Percentiles rank a stretch among this genome's conserved stretches.
Evolutionary conservation across 1,284 basidiomycete genomes (phyloP).

Genomic region (Microbotryomycetes sp.): DNA sequence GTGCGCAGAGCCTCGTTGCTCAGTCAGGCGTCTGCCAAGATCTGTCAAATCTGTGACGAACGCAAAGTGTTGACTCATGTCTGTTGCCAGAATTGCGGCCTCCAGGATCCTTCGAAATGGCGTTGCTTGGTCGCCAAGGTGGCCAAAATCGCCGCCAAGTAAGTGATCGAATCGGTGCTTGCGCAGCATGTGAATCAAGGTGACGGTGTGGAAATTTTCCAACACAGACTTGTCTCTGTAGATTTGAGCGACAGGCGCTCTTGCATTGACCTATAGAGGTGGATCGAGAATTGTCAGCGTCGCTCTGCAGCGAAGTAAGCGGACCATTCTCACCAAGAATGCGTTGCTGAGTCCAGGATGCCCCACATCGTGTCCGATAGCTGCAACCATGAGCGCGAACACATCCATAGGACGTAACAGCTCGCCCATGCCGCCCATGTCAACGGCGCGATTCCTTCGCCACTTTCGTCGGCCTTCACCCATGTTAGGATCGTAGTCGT

Average conservation of each 20-base stretch:
- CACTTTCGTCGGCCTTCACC: conserved; percentile 28
- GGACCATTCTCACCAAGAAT: conserved; percentile 67
- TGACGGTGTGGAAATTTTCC: conserved; percentile 85
- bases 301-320: neutral
- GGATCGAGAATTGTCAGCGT: neutral
- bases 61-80: conserved; percentile 80
- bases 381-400: conserved; percentile 75
- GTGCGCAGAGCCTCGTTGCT: conserved; percentile 40
- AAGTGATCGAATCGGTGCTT: conserved; percentile 61
- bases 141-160: conserved; percentile 39
- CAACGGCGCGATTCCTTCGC: conserved; percentile 47
- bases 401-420: conserved; percentile 62
- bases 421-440: conserved; percentile 48
- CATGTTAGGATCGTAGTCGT: conserved; percentile 22
- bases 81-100: conserved; percentile 78
- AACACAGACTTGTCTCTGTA: conserved; percentile 83
- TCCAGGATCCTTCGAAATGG: conserved; percentile 64
- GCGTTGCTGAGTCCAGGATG: conserved; percentile 86
- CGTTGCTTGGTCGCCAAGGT: conserved; percentile 34
- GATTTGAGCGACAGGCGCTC: conserved; percentile 74
- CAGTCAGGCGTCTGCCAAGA: conserved; percentile 39
- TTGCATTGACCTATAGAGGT: conserved; percentile 75
- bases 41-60: conserved; percentile 67
- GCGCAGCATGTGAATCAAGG: conserved; percentile 73
- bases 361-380: conserved; percentile 90